Conservation (phyloP, 257 asterid genomes). For the Solanum pimpinellifolium region DNA sequence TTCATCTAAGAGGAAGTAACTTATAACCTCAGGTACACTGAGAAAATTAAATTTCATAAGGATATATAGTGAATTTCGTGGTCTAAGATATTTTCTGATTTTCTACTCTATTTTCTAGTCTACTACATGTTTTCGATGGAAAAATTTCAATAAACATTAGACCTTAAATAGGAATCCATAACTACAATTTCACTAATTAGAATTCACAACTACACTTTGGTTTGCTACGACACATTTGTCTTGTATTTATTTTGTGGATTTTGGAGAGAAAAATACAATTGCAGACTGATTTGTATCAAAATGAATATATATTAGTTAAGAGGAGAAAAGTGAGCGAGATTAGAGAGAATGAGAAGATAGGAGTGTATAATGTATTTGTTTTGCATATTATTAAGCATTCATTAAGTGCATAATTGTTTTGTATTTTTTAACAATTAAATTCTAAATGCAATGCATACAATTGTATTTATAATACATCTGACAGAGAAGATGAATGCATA, state of each 20-base stretch:
- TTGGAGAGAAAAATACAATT: neutral
- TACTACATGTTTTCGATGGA: neutral
- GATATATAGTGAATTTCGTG: neutral
- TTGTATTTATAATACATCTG: neutral
- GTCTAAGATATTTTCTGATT: neutral
- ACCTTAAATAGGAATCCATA: too few species aligned
- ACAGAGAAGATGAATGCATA: neutral
- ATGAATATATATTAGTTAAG: neutral
- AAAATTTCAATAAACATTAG: neutral
- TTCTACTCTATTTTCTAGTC: neutral
- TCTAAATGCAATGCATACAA: neutral
- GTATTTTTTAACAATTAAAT: neutral
- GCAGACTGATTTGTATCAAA: neutral
- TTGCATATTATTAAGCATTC: neutral
- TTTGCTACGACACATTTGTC: neutral
- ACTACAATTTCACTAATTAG: neutral
- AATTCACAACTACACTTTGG: neutral
- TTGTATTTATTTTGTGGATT: neutral
- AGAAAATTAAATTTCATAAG: neutral
- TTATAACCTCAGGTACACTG: neutral
- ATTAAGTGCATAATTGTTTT: neutral
- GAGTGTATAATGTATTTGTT: too few species aligned
- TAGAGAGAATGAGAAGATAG: neutral
- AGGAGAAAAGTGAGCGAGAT: neutral
- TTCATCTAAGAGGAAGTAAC: neutral